Evolutionary conservation across 2,329 filamentous ascomycete species (phyloP), one percentile per base, ranked within the genome.

Genomic region (Penicillium sp.): DNA sequence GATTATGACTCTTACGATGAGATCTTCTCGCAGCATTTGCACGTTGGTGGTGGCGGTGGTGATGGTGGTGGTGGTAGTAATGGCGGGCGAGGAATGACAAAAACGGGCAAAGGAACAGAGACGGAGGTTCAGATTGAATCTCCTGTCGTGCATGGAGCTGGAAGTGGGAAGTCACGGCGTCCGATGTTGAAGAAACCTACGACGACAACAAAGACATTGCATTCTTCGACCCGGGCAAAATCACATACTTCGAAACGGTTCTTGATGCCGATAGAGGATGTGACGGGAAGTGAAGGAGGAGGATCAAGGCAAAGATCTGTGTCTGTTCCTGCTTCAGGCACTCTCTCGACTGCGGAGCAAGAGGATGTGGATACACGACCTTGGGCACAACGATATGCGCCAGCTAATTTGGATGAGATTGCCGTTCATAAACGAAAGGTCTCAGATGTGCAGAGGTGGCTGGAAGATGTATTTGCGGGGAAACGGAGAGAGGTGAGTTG

Each of bases 381-480:
- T 3, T 97, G 91, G 91, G 86, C 86, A 12, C 90, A 96, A 58
- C 82, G 84, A 57, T 97, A 89, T 67, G 84, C 81, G 2, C 91
- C 91, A 0, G 61, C 67, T 3, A 85, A 80, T 57, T 67, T 96
- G 9, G 83, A 90, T 12, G 91, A 97, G 70, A 74, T 98, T 39
- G 91, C 86, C 0, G 91, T 98, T 13, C 90, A 98, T 68, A 96
- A 94, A 73, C 93, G 82, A 60, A 98, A 98, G 67, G 87, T 97
- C 5, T 72, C 81, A 2, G 90, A 97, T 69, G 90, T 97, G 39
- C 81, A 83, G 49, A 77, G 73, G 49, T 97, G 93, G 90, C 73
- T 98, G 32, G 81, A 86, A 38, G 81, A 84, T 62, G 87, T 89
- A 13, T 79, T 89, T 52, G 67, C 70, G 26, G 86, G 88, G 38